Conservation (phyloP, 495 filamentous ascomycete genomes). For the Chaetomium tenue region DNA sequence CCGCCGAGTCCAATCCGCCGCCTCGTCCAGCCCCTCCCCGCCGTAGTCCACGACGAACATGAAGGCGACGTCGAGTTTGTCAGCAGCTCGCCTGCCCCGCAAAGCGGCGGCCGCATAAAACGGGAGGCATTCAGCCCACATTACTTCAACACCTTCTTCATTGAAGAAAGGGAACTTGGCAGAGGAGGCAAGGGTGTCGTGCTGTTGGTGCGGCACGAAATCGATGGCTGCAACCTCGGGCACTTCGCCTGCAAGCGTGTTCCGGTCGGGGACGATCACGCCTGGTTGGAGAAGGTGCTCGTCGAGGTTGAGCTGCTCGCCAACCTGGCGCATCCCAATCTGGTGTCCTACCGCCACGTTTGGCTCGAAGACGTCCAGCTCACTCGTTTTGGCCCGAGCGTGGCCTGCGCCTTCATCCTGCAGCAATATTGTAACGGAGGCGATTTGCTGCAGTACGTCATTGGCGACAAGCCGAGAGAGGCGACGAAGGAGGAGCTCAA, state of each 20-base stretch:
- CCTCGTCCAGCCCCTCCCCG: conserved; percentile 43
- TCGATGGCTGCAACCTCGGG: conserved; percentile 80
- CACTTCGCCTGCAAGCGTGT: conserved; percentile 97
- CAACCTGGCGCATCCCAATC: conserved; percentile 84
- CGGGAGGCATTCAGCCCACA: conserved; percentile 81
- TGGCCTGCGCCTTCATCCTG: conserved; percentile 93
- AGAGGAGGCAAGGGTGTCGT: conserved; percentile 94
- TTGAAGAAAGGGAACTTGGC: conserved; percentile 79
- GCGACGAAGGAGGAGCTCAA: conserved; percentile 79
- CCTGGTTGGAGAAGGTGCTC: conserved; percentile 91
- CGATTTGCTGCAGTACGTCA: conserved; percentile 83
- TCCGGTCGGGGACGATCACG: conserved; percentile 90
- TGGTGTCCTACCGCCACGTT: conserved; percentile 96
- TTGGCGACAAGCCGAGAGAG: conserved; percentile 59
- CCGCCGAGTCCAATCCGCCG: conserved; percentile 51
- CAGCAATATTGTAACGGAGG: conserved; percentile 96
- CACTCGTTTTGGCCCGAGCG: conserved; percentile 81
- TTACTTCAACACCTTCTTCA: conserved; percentile 90
- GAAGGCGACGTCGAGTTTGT: conserved; percentile 48
- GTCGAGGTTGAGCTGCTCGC: conserved; percentile 90
- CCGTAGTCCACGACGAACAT: conserved; percentile 33
- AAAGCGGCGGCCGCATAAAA: conserved; percentile 65
- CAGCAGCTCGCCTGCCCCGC: conserved; percentile 50
- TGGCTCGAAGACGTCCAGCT: conserved; percentile 91
- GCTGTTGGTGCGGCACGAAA: conserved; percentile 80